A percentile compares a stretch with the other conserved stretches of the same genome.
Evolutionary conservation across 2,329 filamentous ascomycete species (phyloP).

Genomic region (Davidsoniella virescens): DNA sequence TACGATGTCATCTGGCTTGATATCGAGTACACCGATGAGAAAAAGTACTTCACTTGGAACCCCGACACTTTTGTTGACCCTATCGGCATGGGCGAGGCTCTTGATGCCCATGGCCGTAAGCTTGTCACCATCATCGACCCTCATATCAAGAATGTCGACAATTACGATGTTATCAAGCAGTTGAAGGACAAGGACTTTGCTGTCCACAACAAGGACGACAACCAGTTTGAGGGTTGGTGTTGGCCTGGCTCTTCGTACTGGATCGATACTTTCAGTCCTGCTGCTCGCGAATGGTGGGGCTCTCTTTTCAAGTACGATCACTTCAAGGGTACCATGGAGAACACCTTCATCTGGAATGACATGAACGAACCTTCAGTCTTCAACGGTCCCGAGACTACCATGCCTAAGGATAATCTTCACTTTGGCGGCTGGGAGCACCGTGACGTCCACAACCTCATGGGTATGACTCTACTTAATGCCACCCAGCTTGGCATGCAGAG

Average conservation of each 20-base stretch:
- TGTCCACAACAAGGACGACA: conserved; percentile 77
- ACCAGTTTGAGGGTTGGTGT: conserved; percentile 91
- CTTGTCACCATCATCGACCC: conserved; percentile 91
- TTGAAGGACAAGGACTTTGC: conserved; percentile 71
- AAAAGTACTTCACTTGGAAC: conserved; percentile 98
- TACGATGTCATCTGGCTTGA: conserved; percentile 99
- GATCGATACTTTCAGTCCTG: conserved; percentile 93
- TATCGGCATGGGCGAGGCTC: conserved; percentile 70
- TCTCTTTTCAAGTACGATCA: conserved; percentile 70
- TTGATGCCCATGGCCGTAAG: conserved; percentile 73
- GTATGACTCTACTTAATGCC: conserved; percentile 87
- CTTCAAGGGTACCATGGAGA: conserved; percentile 74
- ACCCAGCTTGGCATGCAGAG: conserved; percentile 73
- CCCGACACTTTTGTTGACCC: conserved; percentile 75
- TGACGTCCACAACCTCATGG: conserved; percentile 90
- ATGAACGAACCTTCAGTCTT: conserved; percentile 99
- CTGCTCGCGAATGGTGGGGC: conserved; percentile 81
- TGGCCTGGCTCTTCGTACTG: conserved; percentile 96
- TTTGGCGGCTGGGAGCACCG: conserved; percentile 88
- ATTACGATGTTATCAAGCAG: conserved; percentile 63
- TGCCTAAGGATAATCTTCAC: conserved; percentile 97
- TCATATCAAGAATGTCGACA: conserved; percentile 83
- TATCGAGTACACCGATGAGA: conserved; percentile 90
- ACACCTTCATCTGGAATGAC: conserved; percentile 95
- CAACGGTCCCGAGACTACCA: conserved; percentile 93